phyloP scores from a whole-genome alignment of 345 rosid species.

The Salix dunnii region DNA sequence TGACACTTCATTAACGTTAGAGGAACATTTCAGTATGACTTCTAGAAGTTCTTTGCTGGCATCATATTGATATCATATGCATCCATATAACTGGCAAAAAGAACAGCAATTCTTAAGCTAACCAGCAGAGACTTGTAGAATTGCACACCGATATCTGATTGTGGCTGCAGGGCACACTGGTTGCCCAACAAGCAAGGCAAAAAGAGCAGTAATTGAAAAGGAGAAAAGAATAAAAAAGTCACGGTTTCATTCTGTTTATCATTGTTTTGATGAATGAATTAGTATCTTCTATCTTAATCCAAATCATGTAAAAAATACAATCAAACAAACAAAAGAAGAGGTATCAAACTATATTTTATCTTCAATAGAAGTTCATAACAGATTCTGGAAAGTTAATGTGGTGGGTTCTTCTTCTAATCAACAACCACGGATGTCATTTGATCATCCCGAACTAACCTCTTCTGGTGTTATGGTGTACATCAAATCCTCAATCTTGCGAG shows the following conservation, averaged over 20 bases:
- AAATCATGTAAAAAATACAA: no score
- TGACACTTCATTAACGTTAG: not conserved
- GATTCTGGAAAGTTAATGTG: not conserved
- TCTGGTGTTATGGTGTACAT: constrained; percentile 94
- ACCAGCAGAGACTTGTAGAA: not conserved
- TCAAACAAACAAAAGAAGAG: not conserved
- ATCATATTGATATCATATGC: not conserved
- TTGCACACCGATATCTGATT: not conserved
- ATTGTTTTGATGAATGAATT: not conserved
- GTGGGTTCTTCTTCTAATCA: constrained; percentile 3
- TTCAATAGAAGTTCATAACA: not conserved
- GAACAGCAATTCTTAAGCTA: not conserved
- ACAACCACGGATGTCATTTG: not conserved
- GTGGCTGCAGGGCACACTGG: not conserved
- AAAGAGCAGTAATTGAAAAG: not conserved
- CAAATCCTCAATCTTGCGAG: constrained; percentile 81
- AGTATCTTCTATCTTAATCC: not conserved
- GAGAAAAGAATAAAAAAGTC: not conserved
- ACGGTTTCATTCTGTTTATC: not conserved
- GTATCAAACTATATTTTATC: not conserved
- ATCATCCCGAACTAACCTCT: constrained; percentile 57
- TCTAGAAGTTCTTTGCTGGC: not conserved
- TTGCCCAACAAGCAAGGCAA: not conserved
- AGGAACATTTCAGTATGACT: not conserved
- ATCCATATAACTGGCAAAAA: not conserved